Evolutionary conservation across 306 rosid species (phyloP).

Genomic region (Dalbergia cultrata): DNA sequence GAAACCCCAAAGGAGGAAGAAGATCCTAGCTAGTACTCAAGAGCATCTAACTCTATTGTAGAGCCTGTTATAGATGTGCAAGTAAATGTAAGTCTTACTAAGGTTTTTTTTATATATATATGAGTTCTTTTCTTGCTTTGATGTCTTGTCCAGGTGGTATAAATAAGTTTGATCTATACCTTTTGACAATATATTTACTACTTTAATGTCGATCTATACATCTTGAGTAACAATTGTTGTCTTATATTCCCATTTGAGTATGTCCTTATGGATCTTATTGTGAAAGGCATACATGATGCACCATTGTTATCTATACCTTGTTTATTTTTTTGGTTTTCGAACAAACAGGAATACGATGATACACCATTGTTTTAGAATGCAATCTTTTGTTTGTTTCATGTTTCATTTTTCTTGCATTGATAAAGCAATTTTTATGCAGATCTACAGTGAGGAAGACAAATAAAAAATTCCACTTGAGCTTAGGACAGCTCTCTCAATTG

Average conservation of each 20-base stretch:
- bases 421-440: slow-evolving; percentile 52
- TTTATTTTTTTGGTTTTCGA: slow-evolving; percentile 15
- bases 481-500: slow-evolving; percentile 85
- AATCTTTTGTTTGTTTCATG: background rate
- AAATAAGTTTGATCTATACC: slow-evolving; percentile 1
- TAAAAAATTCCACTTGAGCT: slow-evolving; percentile 95
- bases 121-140: slow-evolving; percentile 1
- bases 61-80: slow-evolving; percentile 87
- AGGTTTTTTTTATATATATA: slow-evolving; percentile 7
- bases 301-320: background rate
- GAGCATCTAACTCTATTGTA: slow-evolving; percentile 75
- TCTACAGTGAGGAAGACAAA: slow-evolving; percentile 79
- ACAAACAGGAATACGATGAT: background rate
- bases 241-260: background rate
- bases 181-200: background rate
- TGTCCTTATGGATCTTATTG: slow-evolving; percentile 10
- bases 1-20: too few relatives aligned
- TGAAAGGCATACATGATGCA: slow-evolving; percentile 23
- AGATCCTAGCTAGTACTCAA: slow-evolving; percentile 95
- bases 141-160: background rate
- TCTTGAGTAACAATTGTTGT: background rate
- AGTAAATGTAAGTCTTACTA: slow-evolving; percentile 71
- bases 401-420: slow-evolving; percentile 40
- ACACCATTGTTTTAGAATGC: slow-evolving; percentile 23
- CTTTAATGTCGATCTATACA: slow-evolving; percentile 17